Evolutionary conservation across 768 basidiomycete species (phyloP), one percentile per base, ranked within the genome.

Genomic region (Leccinum longicurvipes): DNA sequence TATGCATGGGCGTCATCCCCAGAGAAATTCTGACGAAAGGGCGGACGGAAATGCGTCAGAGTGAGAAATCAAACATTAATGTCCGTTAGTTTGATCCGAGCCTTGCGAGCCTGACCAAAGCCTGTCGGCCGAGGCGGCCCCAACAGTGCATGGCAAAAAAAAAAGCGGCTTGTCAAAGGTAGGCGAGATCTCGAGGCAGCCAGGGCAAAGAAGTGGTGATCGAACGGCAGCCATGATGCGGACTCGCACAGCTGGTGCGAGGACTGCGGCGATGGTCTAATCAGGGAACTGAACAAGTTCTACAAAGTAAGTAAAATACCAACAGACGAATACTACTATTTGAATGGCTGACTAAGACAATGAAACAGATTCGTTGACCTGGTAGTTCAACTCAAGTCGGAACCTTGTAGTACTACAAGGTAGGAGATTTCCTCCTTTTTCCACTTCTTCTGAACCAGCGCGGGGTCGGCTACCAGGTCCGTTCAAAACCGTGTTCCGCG

Each of bases 401-500:
- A n/a, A n/a, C n/a, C n/a, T n/a, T n/a, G n/a, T n/a, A n/a, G n/a
- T n/a, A 29, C 28, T 29, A 49, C 19, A 48, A 39, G 55, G 63
- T 31, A 63, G 34, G 12, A 27, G 12, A 12, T 50, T 65, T 55
- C 29, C 54, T 49, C 21, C 50, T 57, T 62, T n/a, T 63, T 19
- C 41, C n/a, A 46, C 27, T 50, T 31, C 32, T 42, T 57, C 51
- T 44, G 31, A 31, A 25, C 47, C 45, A 48, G 57, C 50, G 47
- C 53, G 14, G 34, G 27, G 61, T 47, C 58, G 46, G 51, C 48
- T 55, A 49, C 53, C 49, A 53, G 50, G 51, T 50, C 58, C 56
- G 45, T 57, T 63, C 31, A 34, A 36, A 47, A 51, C 54, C 19
- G 32, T 46, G n/a, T 61, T 62, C 57, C 57, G 55, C 57, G 61